Evolutionary conservation across 176 grass and related monocot genomes (phyloP), one percentile per base, ranked within the genome.

Genomic region (Oropetium thomaeum): DNA sequence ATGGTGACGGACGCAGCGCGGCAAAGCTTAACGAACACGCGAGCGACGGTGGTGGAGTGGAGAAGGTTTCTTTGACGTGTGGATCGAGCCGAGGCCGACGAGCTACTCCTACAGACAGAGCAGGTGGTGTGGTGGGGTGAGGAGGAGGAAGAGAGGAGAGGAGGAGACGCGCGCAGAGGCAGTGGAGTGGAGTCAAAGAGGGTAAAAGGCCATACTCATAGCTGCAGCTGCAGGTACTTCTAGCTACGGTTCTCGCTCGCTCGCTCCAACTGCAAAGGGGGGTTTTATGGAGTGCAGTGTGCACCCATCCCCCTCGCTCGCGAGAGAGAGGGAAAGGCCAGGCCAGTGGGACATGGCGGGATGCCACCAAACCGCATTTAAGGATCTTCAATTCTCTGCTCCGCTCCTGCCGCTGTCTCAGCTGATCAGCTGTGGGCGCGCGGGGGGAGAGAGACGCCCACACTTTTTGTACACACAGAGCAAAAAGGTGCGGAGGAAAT

Each of bases 361-460:
- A 78, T 58, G 74, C 80, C 90, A 89, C 90, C 83, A 84, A 86
- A 89, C 86, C 71, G 17, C 90, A 92, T 92, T 89, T 17, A 92
- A 86, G 83, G 83, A 76, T 72, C 86, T 89, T 92, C 79, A 89
- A 89, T 89, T 89, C 76, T 65, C 71, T 84, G 76, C 75, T 38
- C 23, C 58, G 58, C 73, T 69, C 55, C 63, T 84, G 75, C 70
- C 81, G 58, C 69, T 75, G 75, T 51, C 85, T 65, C 76, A 37
- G 40, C 77, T 32, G 35, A 49, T 51, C 41, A 13, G 25, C 57
- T 25, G 66, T 57, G 31, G 25, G 45, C 28, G 32, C 2, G 22
- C 22, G 13, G n/a, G 10, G 10, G 2, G 10, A 1, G 35, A 44
- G 78, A 81, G 57, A 82, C 19, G 53, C 79, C 85, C 79, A 66